Base-by-base conservation (phyloP, 2,329 filamentous ascomycete species). In the Basipetospora chlamydospora region DNA sequence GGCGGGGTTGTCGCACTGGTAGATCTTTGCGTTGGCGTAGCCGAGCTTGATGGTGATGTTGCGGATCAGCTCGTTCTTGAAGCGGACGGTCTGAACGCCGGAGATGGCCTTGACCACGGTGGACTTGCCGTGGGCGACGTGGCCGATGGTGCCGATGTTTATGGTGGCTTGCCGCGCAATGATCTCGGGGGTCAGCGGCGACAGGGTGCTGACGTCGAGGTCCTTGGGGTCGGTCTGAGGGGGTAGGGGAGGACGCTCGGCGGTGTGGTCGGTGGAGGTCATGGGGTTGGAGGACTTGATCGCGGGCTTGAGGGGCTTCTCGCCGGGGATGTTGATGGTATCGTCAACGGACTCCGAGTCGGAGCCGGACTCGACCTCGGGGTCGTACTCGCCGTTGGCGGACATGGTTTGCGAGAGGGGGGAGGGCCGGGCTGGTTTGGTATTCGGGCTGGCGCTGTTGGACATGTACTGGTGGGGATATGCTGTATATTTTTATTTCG, bases 11-110 rank as follows among this genome's bases (percentile, higher is more conserved):
- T 95, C 85, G 62, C 90, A 98, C 71, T 95, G 84, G 78, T 96
- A 98, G 60, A 98, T 87, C 66, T 98, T 96, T 51, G 90, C 90
- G 61, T 98, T 98, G 59, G 90, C 90, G 60, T 98, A 98, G 58
- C 90, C 90, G 52, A 98, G 75, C 77, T 98, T 98, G 70, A 98
- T 98, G 53, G 90, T 98, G 55, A 98, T 98, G 62, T 98, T 98
- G 55, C 90, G 75, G 66, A 96, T 92, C 64, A 95, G 67, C 66
- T 98, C 90, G 67, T 96, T 98, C 80, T 98, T 98, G 73, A 98
- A 98, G 49, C 90, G 77, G 55, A 98, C 90, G 13, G 90, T 98
- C 72, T 98, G 90, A 45, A 98, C 90, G 44, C 90, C 90, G 2
- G 90, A 96, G 52, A 98, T 96, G 51, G 90, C 90, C 72, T 98